These are phyloP conservation scores for Aspergillus japonicus DNA, from an alignment of 2,329 filamentous ascomycete species.

Conservation along the genomic window DNA sequence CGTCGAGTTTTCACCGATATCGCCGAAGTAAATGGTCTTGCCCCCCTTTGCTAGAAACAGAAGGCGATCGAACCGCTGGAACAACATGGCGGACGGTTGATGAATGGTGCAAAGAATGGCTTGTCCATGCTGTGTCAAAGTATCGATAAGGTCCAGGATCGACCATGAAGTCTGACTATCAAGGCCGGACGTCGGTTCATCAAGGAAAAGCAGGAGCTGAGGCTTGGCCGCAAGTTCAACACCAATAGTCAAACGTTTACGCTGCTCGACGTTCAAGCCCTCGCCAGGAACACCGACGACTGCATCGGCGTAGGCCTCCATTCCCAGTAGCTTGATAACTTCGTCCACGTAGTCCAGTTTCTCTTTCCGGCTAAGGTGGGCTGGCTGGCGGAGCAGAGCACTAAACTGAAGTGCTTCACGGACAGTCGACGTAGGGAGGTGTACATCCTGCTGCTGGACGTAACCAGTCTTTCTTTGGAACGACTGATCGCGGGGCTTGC, in stretches of 20 bases:
- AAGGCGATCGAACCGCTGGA: slow-evolving; percentile 73
- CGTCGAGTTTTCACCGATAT: slow-evolving; percentile 60
- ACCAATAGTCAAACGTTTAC: slow-evolving; percentile 81
- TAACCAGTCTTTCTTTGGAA: slow-evolving; percentile 92
- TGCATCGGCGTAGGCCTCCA: slow-evolving; percentile 85
- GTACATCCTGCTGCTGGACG: slow-evolving; percentile 87
- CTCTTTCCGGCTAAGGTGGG: slow-evolving; percentile 65
- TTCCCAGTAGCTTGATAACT: slow-evolving; percentile 86
- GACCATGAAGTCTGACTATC: slow-evolving; percentile 92
- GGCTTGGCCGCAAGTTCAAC: slow-evolving; percentile 93
- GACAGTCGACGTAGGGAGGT: slow-evolving; percentile 78
- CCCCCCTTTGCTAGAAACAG: slow-evolving; percentile 64
- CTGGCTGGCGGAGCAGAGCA: slow-evolving; percentile 81
- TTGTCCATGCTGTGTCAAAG: slow-evolving; percentile 81
- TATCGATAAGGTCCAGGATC: slow-evolving; percentile 81
- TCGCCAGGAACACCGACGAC: slow-evolving; percentile 86
- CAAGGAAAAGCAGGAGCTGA: slow-evolving; percentile 81
- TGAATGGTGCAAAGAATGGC: slow-evolving; percentile 97
- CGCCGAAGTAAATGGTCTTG: slow-evolving; percentile 66
- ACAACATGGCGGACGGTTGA: slow-evolving; percentile 88
- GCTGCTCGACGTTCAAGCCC: slow-evolving; percentile 65
- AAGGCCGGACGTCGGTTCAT: slow-evolving; percentile 90
- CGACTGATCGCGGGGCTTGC: slow-evolving; percentile 67
- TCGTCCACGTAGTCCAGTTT: slow-evolving; percentile 86
- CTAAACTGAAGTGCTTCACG: slow-evolving; percentile 84